Evolutionary conservation across 2,329 filamentous ascomycete species (phyloP), one percentile per base, ranked within the genome.

Genomic region (Amauroascus verrucosus): DNA sequence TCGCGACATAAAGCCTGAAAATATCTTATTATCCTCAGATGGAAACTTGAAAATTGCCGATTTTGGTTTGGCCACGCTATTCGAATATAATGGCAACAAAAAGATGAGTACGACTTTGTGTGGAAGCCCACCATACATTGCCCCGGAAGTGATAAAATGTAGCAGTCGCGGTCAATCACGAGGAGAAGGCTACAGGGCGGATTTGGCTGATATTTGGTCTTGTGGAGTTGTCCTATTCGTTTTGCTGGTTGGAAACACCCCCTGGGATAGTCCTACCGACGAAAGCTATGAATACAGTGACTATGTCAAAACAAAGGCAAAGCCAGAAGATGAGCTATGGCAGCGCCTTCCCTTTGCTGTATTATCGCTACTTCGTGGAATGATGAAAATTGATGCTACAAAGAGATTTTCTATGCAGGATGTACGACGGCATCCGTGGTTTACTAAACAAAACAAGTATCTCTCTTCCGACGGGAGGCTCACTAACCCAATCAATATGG

Each of bases 201-300:
- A 96, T 57, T 71, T 88, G 40, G 87, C 88, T 35, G 93, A 98
- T 65, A 84, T 98, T 54, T 98, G 94, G 94, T 96, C 90, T 14
- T 96, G 90, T 62, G 93, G 93, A 32, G 89, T 98, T 51, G 94
- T 98, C n/a, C 76, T 98, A 3, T 98, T 98, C 64, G 93, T 97
- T 33, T 75, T 98, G 3, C 75, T 98, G 2, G 89, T 95, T 1
- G 93, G 93, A 8, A 98, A 98, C 66, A 98, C 93, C 1, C 93
- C 93, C 0, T 98, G 93, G 93, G 93, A 97, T 64, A 87, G 93
- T 65, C 93, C 93, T 0, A 91, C 89, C 2, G 73, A 79, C 33
- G 78, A 82, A 54, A 96, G 88, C 66, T 95, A 87, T 75, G 93
- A 98, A 70, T 98, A 86, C 61, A 81, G 86, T 62, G 89, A 96